phyloP scores from a whole-genome alignment of 495 filamentous ascomycete species.

The Aspergillus avenaceus region DNA sequence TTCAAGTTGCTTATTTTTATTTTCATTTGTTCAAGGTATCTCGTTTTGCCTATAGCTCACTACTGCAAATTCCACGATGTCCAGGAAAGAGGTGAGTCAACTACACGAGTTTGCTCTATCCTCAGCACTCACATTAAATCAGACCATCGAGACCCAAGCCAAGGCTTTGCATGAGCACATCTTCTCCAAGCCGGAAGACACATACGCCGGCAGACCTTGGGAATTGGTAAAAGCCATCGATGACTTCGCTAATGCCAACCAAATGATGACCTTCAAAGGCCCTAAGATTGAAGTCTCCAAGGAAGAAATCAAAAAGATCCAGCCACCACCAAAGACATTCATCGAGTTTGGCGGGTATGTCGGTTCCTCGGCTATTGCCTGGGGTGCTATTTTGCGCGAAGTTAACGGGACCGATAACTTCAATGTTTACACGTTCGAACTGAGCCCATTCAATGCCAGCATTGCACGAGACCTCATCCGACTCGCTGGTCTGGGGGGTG shows the following conservation, averaged over 20 bases:
- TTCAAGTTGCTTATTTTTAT: too few species aligned
- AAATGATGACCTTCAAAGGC: slow-evolving; percentile 24
- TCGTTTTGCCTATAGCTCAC: too few species aligned
- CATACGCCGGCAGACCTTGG: slow-evolving; percentile 20
- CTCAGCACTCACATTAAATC: neutral
- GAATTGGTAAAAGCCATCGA: slow-evolving; percentile 21
- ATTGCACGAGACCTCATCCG: slow-evolving; percentile 23
- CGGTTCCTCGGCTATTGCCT: slow-evolving; percentile 27
- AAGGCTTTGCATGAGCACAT: slow-evolving; percentile 19
- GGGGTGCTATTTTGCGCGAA: slow-evolving; percentile 27
- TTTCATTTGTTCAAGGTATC: too few species aligned
- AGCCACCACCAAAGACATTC: slow-evolving; percentile 18
- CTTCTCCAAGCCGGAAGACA: slow-evolving; percentile 14
- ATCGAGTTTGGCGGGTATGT: slow-evolving; percentile 33
- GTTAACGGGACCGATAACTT: slow-evolving; percentile 12
- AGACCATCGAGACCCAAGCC: slow-evolving; percentile 1
- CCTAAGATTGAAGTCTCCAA: slow-evolving; percentile 15
- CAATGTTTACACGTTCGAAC: slow-evolving; percentile 30
- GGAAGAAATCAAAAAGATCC: slow-evolving; percentile 10
- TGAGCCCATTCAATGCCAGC: slow-evolving; percentile 19
- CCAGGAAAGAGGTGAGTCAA: neutral
- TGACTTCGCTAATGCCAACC: slow-evolving; percentile 12
- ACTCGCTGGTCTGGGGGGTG: slow-evolving; percentile 21
- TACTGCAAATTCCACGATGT: neutral
- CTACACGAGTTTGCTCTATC: neutral